Evolutionary conservation across 163 green algal species (phyloP), one percentile per base, ranked within the genome.

Genomic region (Smithsoniella earleae): DNA sequence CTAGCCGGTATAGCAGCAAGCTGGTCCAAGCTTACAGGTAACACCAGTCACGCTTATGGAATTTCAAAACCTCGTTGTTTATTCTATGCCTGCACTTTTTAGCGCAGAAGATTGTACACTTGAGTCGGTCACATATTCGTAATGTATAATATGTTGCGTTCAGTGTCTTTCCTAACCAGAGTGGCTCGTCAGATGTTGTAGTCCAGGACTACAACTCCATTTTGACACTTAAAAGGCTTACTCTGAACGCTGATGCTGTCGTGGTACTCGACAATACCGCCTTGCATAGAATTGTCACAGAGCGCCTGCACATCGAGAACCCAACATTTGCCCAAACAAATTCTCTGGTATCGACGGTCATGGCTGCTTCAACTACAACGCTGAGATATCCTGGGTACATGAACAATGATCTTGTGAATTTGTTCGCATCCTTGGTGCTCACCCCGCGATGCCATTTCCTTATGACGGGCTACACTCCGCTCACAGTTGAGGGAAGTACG

Each of bases 171-270:
- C 94, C 94, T 36, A 98, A 98, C 79, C 93, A 98, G 82, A 93
- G 90, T 28, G 94, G 98, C 80, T 89, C 81, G 3, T 89, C 79
- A 20, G 94, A 99, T 77, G 94, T 98, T 46, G 94, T 99, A 16
- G 94, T 99, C 44, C 94, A 99, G 86, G 94, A 95, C 3, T 99
- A 99, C 89, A 99, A 99, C 86, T 93, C 84, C 1, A 77, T 99
- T 75, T 88, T 99, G 28, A 98, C 94, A 3, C 86, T 99, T 18
- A 98, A 98, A 82, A 86, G 94, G 0, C 83, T 99, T 1, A 92
- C 90, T 2, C 83, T 96, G 38, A 90, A 98, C 77, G 88, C 88
- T 0, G 92, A 97, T 77, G 90, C 89, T 27, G 89, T 92, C 63
- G 88, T 94, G 45, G 92, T 97, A 49, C 84, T 99, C 74, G 94